Conservation (phyloP, 352 stramenopile genomes). For the Aphanomyces cochlioides region DNA sequence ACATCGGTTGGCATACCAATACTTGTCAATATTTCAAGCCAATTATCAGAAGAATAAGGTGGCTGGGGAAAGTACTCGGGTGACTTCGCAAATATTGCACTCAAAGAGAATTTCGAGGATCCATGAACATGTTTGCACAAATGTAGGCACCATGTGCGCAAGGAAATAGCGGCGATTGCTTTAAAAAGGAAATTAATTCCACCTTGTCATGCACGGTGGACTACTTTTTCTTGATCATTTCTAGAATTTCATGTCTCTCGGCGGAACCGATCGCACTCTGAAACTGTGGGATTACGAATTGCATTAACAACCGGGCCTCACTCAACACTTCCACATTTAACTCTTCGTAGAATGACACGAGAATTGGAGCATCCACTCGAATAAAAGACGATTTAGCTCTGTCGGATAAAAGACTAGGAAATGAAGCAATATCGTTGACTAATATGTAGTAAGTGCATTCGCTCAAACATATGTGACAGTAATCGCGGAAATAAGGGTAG, state of each 20-base stretch:
- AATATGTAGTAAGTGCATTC: no score
- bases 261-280: conserved; percentile 8
- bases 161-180: conserved; percentile 52
- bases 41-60: no score
- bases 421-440: no score
- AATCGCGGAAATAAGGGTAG: no score
- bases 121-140: conserved; percentile 57
- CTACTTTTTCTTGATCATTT: conserved; percentile 60
- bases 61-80: conserved; percentile 58
- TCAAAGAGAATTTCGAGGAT: conserved; percentile 78
- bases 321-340: conserved; percentile 74
- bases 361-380: neutral
- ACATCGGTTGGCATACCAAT: neutral
- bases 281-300: conserved; percentile 64
- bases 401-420: no score
- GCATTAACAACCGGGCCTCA: conserved; percentile 69
- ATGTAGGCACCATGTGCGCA: conserved; percentile 42
- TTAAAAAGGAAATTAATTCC: conserved; percentile 45
- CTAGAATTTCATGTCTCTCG: conserved; percentile 52
- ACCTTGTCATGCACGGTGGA: conserved; percentile 50
- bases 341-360: conserved; percentile 75
- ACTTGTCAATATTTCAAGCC: no score
- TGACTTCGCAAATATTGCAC: conserved; percentile 56
- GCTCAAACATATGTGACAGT: no score
- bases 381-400: no score